Evolutionary conservation across 2,329 filamentous ascomycete genomes (phyloP), one percentile per base, ranked within the genome.

Genomic region (Basipetospora sp.): DNA sequence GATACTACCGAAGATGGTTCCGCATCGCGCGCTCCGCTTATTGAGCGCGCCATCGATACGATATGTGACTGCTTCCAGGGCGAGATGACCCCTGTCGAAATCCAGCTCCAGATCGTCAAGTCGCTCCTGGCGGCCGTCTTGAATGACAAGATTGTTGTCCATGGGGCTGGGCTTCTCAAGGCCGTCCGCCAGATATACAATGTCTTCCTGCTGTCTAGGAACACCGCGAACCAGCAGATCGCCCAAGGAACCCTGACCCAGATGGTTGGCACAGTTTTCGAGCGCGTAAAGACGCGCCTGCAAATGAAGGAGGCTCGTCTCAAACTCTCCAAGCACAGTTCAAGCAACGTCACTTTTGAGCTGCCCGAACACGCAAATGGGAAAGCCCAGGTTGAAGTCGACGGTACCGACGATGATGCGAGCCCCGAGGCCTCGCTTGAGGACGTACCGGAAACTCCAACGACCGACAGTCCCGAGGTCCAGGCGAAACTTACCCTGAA

Each of bases 11-110:
- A 64, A 45, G 60, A 66, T 46, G 58, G 57, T 31, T 50, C 51
- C 41, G 51, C 55, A 34, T 47, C 50, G 31, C 51, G 56, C 42
- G 67, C 80, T 4, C 87, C 88, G 13, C 67, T 98, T 47, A 98
- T 98, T 53, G 92, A 98, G 61, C 75, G 88, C 46, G 90, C 92
- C 42, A 98, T 98, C 52, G 92, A 98, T 60, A 94, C 90, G 26
- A 98, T 98, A 65, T 98, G 90, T 67, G 88, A 96, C 54, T 98
- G 90, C 57, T 98, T 98, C 55, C 87, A 96, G 54, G 88, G 90
- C 53, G 90, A 98, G 62, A 83, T 83, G 2, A 98, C 92, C 0
- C 78, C 85, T 3, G 72, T 80, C 37, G 88, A 94, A 56, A 80
- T 96, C 34, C 90, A 98, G 58, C 74, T 96, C 49, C 90, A 98